Conservation (phyloP, 805 yeast species). For the Sugiyamaella chiloensis region DNA sequence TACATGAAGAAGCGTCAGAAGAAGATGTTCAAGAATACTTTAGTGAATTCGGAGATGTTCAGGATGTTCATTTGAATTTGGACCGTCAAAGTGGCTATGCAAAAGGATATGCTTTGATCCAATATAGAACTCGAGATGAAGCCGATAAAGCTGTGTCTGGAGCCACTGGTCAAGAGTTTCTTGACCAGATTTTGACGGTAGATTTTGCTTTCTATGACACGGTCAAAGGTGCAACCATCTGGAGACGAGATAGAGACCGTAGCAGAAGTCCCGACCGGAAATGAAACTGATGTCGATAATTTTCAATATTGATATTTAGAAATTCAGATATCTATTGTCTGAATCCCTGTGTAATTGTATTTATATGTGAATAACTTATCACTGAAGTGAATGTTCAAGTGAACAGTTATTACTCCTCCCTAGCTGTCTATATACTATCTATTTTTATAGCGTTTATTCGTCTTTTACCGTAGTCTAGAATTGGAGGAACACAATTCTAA, state of each 20-base stretch:
- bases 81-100: slow-evolving; percentile 45
- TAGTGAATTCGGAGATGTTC: slow-evolving; percentile 41
- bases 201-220: slow-evolving; percentile 42
- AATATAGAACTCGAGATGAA: slow-evolving; percentile 34
- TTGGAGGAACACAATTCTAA: too few relatives aligned
- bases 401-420: too few relatives aligned
- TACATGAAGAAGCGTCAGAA: slow-evolving; percentile 47
- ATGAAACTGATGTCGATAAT: too few relatives aligned
- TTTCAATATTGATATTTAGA: neutral
- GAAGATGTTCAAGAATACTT: slow-evolving; percentile 43
- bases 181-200: slow-evolving; percentile 34
- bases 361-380: too few relatives aligned
- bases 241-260: slow-evolving; percentile 5
- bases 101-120: slow-evolving; percentile 43
- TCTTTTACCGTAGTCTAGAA: too few relatives aligned
- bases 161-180: slow-evolving; percentile 33
- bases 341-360: too few relatives aligned
- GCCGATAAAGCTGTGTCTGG: slow-evolving; percentile 36
- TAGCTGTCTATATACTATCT: too few relatives aligned
- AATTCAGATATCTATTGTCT: too few relatives aligned
- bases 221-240: slow-evolving; percentile 7
- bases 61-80: slow-evolving; percentile 40
- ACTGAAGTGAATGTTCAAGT: too few relatives aligned
- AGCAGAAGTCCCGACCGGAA: slow-evolving; percentile 1
- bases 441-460: too few relatives aligned